Evolutionary conservation across 2,329 filamentous ascomycete species (phyloP), one percentile per base, ranked within the genome.

Genomic region (Arthrocladium fulminans): DNA sequence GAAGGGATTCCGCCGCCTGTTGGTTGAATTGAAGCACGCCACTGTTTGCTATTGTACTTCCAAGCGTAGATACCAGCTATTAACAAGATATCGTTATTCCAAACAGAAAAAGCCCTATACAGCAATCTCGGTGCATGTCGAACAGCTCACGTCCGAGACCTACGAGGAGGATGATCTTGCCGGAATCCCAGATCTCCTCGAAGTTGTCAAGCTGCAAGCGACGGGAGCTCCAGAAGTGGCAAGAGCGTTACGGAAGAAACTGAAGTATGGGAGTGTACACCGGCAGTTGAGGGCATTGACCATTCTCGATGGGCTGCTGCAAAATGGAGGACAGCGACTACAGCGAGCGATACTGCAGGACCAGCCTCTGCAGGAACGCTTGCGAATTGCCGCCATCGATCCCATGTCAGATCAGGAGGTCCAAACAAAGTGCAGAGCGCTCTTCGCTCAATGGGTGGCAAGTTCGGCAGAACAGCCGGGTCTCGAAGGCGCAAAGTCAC

Each of bases 231-330:
- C 80, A 10, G 92, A 98, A 72, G 89, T 89, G 51, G 88, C 90
- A 47, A 81, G 92, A 62, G 89, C 92, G 41, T 79, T 98, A 59
- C 81, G 92, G 52, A 98, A 98, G 78, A 97, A 97, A 73, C 79
- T 98, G 76, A 98, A 98, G 72, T 97, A 98, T 67, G 92, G 92
- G 59, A 94, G 81, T 61, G 76, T 86, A n/a, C 90, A 97, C 66
- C 84, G 88, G 43, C 92, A 98, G 67, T 75, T 97, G 27, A 81
- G 92, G 51, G 86, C 92, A 29, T 77, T 98, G 19, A 84, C 85
- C 9, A 83, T 98, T 43, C 77, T 98, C 1, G 92, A 98, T 64
- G 89, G 86, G 35, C 75, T 98, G 32, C 92, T 98, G 52, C 87
- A 96, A 63, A 98, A 98, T 69, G 89, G 88, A 2, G 90, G 90